phyloP scores from a whole-genome alignment of 805 yeast genomes.

The Candida taoyuanica region DNA sequence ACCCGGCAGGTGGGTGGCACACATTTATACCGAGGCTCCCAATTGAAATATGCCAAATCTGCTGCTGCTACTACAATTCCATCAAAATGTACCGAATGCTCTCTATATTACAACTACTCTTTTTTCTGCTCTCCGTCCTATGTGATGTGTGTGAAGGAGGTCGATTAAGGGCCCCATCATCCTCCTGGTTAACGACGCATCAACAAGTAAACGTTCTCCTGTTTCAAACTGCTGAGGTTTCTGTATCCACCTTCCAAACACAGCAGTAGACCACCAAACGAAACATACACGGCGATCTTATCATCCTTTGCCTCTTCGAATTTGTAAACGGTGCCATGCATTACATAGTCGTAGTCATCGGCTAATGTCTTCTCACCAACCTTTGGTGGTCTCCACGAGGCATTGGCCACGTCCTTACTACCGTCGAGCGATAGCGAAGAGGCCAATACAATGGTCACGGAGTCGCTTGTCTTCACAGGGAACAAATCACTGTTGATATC shows the following conservation, averaged over 20 bases:
- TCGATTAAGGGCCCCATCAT: not conserved
- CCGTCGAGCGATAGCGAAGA: constrained; percentile 60
- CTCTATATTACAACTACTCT: constrained; percentile 5
- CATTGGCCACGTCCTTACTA: constrained; percentile 37
- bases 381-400: constrained; percentile 57
- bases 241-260: constrained; percentile 95
- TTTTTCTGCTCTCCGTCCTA: not conserved
- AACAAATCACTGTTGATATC: constrained; percentile 90
- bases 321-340: constrained; percentile 97
- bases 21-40: too few species aligned
- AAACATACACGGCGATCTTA: constrained; percentile 75
- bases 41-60: too few species aligned
- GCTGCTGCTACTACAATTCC: too few species aligned
- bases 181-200: constrained; percentile 51
- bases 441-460: constrained; percentile 82
- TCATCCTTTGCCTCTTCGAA: constrained; percentile 79
- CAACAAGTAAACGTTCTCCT: constrained; percentile 87
- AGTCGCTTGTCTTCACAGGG: constrained; percentile 73
- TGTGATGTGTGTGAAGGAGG: too few species aligned
- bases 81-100: too few species aligned
- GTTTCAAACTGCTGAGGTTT: constrained; percentile 81
- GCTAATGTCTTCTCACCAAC: constrained; percentile 82
- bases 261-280: constrained; percentile 92
- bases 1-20: too few species aligned
- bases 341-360: constrained; percentile 96